Evolutionary conservation across 768 basidiomycete species (phyloP).

Genomic region (Neoboletus brunneissimus): DNA sequence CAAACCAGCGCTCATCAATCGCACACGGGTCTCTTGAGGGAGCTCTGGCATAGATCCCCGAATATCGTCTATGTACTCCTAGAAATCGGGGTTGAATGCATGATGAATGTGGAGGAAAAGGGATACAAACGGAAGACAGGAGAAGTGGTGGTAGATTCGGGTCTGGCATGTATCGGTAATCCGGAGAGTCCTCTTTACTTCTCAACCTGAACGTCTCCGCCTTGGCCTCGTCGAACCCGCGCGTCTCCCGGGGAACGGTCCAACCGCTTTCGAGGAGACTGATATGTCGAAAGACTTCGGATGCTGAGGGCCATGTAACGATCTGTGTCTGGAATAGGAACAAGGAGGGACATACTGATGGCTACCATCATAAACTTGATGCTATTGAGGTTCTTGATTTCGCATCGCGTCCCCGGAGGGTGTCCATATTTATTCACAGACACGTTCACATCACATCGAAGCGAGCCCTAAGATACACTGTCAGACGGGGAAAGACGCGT

Average conservation of each 20-base stretch:
- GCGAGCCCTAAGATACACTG: constrained; percentile 63
- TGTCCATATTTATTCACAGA: constrained; percentile 73
- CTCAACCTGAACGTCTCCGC: constrained; percentile 81
- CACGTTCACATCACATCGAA: constrained; percentile 94
- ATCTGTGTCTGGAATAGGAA: not conserved
- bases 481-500: not conserved
- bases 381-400: constrained; percentile 96
- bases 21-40: constrained; percentile 56
- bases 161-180: constrained; percentile 98
- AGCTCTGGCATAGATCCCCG: constrained; percentile 66
- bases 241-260: constrained; percentile 77
- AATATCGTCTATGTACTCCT: constrained; percentile 64
- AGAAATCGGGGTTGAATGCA: constrained; percentile 2
- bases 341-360: constrained; percentile 57
- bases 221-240: constrained; percentile 81
- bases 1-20: constrained; percentile 56
- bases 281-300: constrained; percentile 81
- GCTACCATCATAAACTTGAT: constrained; percentile 81
- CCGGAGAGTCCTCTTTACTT: constrained; percentile 90
- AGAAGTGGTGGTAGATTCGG: constrained; percentile 81
- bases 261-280: constrained; percentile 43
- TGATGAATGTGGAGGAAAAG: not conserved
- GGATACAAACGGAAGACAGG: constrained; percentile 44
- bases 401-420: constrained; percentile 78
- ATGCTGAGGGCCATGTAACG: constrained; percentile 44